These are phyloP conservation scores for Cystoderma amianthinum DNA, from an alignment of 768 basidiomycete species.

Conservation along the genomic window DNA sequence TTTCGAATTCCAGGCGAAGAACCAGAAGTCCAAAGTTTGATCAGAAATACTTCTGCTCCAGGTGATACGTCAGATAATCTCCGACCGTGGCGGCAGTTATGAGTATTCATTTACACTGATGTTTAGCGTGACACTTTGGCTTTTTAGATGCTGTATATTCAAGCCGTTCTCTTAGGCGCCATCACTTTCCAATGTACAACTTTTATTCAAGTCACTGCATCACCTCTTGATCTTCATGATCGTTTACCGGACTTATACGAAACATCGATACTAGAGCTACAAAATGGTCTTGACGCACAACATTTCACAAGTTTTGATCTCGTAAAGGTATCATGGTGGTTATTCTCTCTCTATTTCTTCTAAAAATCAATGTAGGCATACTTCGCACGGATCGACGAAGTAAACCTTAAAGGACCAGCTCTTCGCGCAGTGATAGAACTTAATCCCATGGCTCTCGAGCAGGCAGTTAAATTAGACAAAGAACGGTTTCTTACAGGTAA, in stretches of 20 bases:
- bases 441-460: conserved; percentile 42
- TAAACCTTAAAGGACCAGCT: conserved; percentile 50
- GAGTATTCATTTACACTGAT: too few relatives aligned
- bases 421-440: conserved; percentile 54
- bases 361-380: conserved; percentile 39
- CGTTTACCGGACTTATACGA: conserved; percentile 52
- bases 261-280: conserved; percentile 47
- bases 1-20: too few relatives aligned
- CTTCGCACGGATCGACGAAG: conserved; percentile 59
- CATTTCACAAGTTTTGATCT: conserved; percentile 54
- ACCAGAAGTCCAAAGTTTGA: too few relatives aligned
- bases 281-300: conserved; percentile 39
- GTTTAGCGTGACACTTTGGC: too few relatives aligned
- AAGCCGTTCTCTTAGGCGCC: too few relatives aligned
- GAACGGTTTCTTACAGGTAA: conserved; percentile 34
- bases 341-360: background rate
- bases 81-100: too few relatives aligned
- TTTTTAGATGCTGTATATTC: too few relatives aligned
- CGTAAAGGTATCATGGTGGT: conserved; percentile 35
- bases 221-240: background rate
- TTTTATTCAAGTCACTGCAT: too few relatives aligned
- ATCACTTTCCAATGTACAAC: too few relatives aligned
- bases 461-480: conserved; percentile 42
- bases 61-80: too few relatives aligned
- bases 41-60: too few relatives aligned